phyloP scores from a whole-genome alignment of 352 stramenopile genomes.

The Globisporangium polare region DNA sequence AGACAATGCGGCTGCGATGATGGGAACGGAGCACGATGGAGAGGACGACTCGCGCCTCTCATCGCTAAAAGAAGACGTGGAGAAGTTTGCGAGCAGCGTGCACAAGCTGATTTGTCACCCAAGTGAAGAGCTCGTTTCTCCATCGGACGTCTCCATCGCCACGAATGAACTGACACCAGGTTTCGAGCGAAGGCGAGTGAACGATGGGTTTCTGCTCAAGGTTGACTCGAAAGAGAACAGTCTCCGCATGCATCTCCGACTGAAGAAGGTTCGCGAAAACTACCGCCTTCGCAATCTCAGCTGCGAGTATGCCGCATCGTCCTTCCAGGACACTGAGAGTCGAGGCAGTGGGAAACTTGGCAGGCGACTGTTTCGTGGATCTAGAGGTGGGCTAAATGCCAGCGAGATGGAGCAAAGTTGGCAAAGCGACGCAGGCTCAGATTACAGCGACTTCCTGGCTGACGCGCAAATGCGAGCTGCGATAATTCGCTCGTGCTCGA shows the following conservation, averaged over 20 bases:
- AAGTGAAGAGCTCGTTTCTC: neutral
- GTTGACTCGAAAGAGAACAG: conserved; percentile 65
- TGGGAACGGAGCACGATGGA: conserved; percentile 23
- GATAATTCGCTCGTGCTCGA: conserved; percentile 67
- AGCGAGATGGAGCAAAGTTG: conserved; percentile 49
- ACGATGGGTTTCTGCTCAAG: conserved; percentile 48
- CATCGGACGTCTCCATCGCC: neutral
- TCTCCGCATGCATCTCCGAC: conserved; percentile 65
- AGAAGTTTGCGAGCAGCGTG: conserved; percentile 75
- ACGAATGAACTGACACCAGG: neutral
- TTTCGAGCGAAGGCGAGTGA: neutral
- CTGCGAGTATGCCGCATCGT: conserved; percentile 46
- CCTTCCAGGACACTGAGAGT: conserved; percentile 44
- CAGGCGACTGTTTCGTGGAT: conserved; percentile 26
- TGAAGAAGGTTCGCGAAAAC: conserved; percentile 64
- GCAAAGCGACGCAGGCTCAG: conserved; percentile 65
- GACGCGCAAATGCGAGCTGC: conserved; percentile 78
- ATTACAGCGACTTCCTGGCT: conserved; percentile 75
- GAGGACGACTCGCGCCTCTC: conserved; percentile 41
- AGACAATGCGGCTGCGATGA: conserved; percentile 26
- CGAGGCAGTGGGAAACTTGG: conserved; percentile 27
- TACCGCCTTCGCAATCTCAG: conserved; percentile 67
- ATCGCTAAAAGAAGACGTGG: conserved; percentile 63
- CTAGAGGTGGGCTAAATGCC: conserved; percentile 20
- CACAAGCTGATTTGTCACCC: conserved; percentile 53